phyloP scores from a whole-genome alignment of 2,329 filamentous ascomycete species.

The Achaetomium macrosporum region DNA sequence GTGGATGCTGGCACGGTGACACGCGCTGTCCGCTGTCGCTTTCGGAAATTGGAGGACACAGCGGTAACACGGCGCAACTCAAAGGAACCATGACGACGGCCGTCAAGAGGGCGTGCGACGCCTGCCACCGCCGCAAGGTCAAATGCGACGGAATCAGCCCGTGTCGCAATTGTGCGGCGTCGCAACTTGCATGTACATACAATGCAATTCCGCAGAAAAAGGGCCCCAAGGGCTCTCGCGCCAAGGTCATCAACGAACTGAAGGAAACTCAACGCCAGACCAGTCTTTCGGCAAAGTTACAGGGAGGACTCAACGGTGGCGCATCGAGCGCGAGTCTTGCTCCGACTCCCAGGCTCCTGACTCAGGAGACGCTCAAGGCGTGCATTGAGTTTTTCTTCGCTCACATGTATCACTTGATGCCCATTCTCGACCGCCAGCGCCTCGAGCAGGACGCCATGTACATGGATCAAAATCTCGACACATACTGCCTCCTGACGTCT shows the following conservation, averaged over 20 bases:
- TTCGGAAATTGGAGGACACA: conserved; percentile 9
- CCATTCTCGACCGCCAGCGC: conserved; percentile 53
- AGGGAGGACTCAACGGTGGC: conserved; percentile 49
- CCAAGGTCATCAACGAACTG: conserved; percentile 70
- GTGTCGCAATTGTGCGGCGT: conserved; percentile 64
- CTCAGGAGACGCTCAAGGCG: conserved; percentile 57
- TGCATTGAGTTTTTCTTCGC: conserved; percentile 64
- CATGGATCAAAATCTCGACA: conserved; percentile 57
- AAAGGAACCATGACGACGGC: conserved; percentile 41
- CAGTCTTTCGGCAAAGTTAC: conserved; percentile 56
- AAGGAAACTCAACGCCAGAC: conserved; percentile 63
- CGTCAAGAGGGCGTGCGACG: conserved; percentile 62
- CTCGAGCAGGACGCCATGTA: conserved; percentile 54
- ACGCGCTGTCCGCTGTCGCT: conserved; percentile 18
- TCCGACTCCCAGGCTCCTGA: conserved; percentile 56
- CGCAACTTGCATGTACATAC: conserved; percentile 65
- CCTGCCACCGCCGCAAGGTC: conserved; percentile 68
- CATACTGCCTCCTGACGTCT: conserved; percentile 59
- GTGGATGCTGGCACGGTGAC: conserved; percentile 23
- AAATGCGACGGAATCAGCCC: conserved; percentile 67
- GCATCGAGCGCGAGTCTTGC: conserved; percentile 42
- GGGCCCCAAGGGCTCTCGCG: conserved; percentile 66
- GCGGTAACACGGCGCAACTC: conserved; percentile 12
- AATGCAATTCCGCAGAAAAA: conserved; percentile 72
- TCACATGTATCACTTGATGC: conserved; percentile 59